Evolutionary conservation across 345 rosid species (phyloP), one percentile per base, ranked within the genome.

Genomic region (Linum usitatissimum): DNA sequence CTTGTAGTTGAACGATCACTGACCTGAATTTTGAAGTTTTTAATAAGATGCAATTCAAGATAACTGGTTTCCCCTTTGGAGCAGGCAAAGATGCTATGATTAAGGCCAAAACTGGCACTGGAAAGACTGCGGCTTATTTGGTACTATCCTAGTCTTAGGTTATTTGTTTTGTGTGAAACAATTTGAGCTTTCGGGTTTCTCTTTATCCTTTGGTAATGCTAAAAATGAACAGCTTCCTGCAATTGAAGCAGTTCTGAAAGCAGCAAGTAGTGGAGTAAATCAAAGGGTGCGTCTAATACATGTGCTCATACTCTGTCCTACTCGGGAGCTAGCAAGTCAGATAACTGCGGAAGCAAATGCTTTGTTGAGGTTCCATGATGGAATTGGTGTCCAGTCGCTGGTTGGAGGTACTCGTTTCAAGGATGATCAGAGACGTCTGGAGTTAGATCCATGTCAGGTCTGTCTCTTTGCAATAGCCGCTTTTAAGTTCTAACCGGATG

Each of bases 341-440:
- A 71, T 93, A 49, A 90, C 97, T 68, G 99, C 99, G 59, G 96
- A 87, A 75, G 96, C 95, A 59, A 90, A 76, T 75, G 96, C 84
- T 63, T 40, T 90, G 75, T 81, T 90, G 75, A 86, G 82, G 73
- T 81, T 81, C 77, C 97, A 90, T 61, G 84, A 83, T 20, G 91
- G 85, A 62, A 84, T 93, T 49, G 92, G 95, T 3, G 82, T 90
- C 67, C 95, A 78, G 74, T 86, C 97, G 20, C 75, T 93, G 61
- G 84, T 90, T 74, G 99, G 97, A 67, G 99, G 95, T 28, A 84
- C 92, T 48, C 90, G 91, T 64, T 87, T 90, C 87, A 90, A 90
- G 78, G 86, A 79, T 73, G 97, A 93, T 68, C 92, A 86, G 75
- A 90, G 75, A 74, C 90, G 79, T 57, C 75, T 90, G 19, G 89